Base-by-base conservation (phyloP, 2,329 filamentous ascomycete species). In the Fusarium armeniacum region DNA sequence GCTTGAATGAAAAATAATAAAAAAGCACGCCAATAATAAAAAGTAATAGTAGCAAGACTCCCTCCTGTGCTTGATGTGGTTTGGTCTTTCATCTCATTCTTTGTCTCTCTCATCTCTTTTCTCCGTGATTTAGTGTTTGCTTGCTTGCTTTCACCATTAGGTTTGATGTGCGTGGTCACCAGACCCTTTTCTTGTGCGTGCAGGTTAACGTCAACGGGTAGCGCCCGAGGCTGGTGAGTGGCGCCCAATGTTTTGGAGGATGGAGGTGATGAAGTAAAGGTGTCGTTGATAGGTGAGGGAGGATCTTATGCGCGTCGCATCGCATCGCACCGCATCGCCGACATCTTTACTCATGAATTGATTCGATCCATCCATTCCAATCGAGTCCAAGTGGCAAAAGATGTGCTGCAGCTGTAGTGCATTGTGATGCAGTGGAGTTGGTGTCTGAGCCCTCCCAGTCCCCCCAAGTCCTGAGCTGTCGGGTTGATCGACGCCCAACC, bases 141-240 rank as follows among this genome's bases (percentile, higher is more conserved):
- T 41, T 30, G 28, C n/a, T 41, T 15, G 40, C 58, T 53, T 58
- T 61, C 45, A 63, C 56, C 58, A 58, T 58, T n/a, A 50, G 56
- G 38, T 26, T 46, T 51, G 43, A 41, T 49, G 26, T n/a, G 40
- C 28, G 32, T 57, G 51, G 56, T 69, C 68, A 64, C 69, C 50
- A 58, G 68, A 67, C 70, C 50, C 22, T 8, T 51, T 43, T 51
- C 30, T 22, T 58, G 28, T 9, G 28, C 45, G 41, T 56, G 57
- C 53, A 20, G 20, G 20, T 20, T 3, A 20, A 63, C 52, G 49
- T 28, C 45, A 45, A 58, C 58, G 36, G 36, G 57, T 54, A 63
- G 50, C 61, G 65, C 47, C 50, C 36, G 51, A 59, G 52, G 49
- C 58, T 67, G 65, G 45, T 58, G 35, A 47, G 69, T 73, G 71